Percentiles rank a stretch among this genome's conserved stretches.
phyloP scores from a whole-genome alignment of 2,329 filamentous ascomycete species.

The Fusarium sp. region DNA sequence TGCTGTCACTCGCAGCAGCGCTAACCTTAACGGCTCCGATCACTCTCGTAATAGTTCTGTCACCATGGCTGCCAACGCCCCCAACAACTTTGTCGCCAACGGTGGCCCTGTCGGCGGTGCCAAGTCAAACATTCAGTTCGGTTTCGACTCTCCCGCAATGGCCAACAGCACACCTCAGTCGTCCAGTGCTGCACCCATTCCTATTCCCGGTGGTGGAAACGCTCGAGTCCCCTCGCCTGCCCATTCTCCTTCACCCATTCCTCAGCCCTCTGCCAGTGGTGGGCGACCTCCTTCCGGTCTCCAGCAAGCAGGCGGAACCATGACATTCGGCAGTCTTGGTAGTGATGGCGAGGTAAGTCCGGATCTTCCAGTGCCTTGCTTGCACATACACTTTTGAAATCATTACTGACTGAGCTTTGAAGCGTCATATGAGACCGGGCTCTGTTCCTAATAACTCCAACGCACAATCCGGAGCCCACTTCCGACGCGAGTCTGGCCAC shows the following conservation, averaged over 20 bases:
- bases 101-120: conserved; percentile 70
- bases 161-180: conserved; percentile 74
- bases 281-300: conserved; percentile 85
- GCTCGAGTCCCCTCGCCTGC: conserved; percentile 84
- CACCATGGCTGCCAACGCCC: conserved; percentile 87
- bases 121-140: conserved; percentile 81
- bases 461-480: conserved; percentile 75
- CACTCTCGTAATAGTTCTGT: conserved; percentile 90
- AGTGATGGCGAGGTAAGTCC: conserved; percentile 79
- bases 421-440: conserved; percentile 77
- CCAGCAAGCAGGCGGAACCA: conserved; percentile 72
- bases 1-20: conserved; percentile 71
- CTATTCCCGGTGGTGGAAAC: conserved; percentile 69
- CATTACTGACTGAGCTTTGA: conserved; percentile 42
- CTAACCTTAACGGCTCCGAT: conserved; percentile 77
- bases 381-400: neutral
- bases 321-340: conserved; percentile 85
- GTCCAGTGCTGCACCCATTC: conserved; percentile 65
- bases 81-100: conserved; percentile 80
- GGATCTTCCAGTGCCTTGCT: conserved; percentile 16
- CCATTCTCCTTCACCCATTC: conserved; percentile 92
- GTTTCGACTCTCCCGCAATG: conserved; percentile 77
- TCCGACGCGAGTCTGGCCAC: conserved; percentile 87
- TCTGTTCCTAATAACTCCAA: conserved; percentile 71
- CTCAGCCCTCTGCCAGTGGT: conserved; percentile 84